Percentiles rank a stretch among this genome's conserved stretches.
These are phyloP conservation scores for Pseudozyma hubeiensis DNA, from an alignment of 1,284 basidiomycete genomes.

Conservation along the genomic window DNA sequence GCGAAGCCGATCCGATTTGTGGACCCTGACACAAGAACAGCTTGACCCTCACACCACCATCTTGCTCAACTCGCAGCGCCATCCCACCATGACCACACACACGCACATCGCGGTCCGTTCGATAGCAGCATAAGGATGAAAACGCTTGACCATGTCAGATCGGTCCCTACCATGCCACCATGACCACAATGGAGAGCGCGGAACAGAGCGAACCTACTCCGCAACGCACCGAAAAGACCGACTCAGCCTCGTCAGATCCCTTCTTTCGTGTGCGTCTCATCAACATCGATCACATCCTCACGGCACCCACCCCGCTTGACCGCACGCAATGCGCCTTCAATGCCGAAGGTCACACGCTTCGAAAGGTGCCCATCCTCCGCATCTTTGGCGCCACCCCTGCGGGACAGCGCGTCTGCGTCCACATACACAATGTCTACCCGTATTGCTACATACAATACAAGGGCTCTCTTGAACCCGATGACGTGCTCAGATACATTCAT, in stretches of 20 bases:
- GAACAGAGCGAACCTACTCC: constrained; percentile 7
- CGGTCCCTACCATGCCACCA: not conserved
- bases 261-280: constrained; percentile 61
- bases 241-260: constrained; percentile 28
- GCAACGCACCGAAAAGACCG: constrained; percentile 25
- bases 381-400: constrained; percentile 86
- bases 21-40: constrained; percentile 6
- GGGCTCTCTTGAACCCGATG: constrained; percentile 67
- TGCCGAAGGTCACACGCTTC: constrained; percentile 74
- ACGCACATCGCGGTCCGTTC: not conserved
- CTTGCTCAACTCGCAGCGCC: not conserved
- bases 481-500: constrained; percentile 77
- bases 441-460: constrained; percentile 73
- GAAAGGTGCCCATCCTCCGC: constrained; percentile 79
- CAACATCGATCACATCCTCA: constrained; percentile 62
- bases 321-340: constrained; percentile 60
- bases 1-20: not conserved
- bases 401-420: constrained; percentile 83
- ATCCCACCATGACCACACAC: not conserved
- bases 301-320: constrained; percentile 45
- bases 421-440: constrained; percentile 80
- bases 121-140: not conserved
- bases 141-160: not conserved
- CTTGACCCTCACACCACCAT: not conserved
- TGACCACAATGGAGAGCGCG: constrained; percentile 4